Base-by-base conservation (phyloP, 2,329 filamentous ascomycete genomes). In the Trichophyton simii region DNA sequence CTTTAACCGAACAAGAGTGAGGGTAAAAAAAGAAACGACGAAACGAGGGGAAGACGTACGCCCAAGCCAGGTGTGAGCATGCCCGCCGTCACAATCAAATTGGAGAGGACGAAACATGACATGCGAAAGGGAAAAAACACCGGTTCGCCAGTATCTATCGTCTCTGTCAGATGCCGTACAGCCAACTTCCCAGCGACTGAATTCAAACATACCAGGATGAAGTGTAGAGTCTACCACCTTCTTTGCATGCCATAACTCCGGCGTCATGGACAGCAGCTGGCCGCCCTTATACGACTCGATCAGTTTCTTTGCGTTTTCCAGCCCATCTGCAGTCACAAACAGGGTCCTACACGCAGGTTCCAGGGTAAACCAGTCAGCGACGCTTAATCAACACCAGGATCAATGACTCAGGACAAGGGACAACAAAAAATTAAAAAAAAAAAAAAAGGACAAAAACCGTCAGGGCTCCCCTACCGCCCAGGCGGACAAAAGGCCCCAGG, bases 91-190 rank as follows among this genome's bases (percentile, higher is more conserved):
- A 97, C 92, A 62, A 97, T 80, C 73, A 99, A 77, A 76, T 99
- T 99, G 66, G 91, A 91, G 61, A 97, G 76, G 60, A 95, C 91
- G 72, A 94, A 99, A 76, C 83, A 88, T 59, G 92, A 97, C 94
- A 99, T 99, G 72, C 94, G 89, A 73, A 97, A 97, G 20, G 94
- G 94, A 18, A 99, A 82, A 68, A 97, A 84, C 65, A 99, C 91
- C 57, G 92, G 87, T 73, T 91, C 81, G 67, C 94, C 94, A 18
- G 91, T 97, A 75, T 99, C 94, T 95, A 66, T 54, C 20, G 11
- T 13, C 46, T 5, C 31, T 13, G 46, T 50, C 46, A 50, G 46
- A 31, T 28, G 5, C 9, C 38, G 41, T 46, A 25, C 22, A 6
- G 5, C 48, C 22, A 13, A 28, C 8, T 22, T 22, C 22, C 22